Base-by-base conservation (phyloP, 306 rosid genomes). In the Prosopis cineraria region DNA sequence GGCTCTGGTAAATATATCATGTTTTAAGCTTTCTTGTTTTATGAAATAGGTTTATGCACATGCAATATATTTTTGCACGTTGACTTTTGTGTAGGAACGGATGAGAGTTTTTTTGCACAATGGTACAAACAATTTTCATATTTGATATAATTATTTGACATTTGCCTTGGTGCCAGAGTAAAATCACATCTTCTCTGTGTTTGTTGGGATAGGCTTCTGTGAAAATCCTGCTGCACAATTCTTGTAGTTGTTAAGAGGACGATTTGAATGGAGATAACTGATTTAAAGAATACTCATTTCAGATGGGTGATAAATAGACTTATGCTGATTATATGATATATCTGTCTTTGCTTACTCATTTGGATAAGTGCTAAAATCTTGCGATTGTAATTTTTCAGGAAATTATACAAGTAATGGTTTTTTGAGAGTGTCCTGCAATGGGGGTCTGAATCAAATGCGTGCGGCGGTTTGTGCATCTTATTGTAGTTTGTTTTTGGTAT, bases 401-500 rank as follows among this genome's bases (percentile, higher is more conserved):
- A 93, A 93, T 83, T 96, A 96, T 89, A 88, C 87, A 64, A 96
- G 99, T 80, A 93, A 96, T 87, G 99, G 99, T 60, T 90, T 93
- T 90, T 98, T 96, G 58, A 90, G 94, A 79, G 97, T 93, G 69
- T 91, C 99, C 68, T 96, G 99, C 89, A 96, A 96, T 75, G 99
- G 99, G 50, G 99, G 99, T 68, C 87, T 96, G 89, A 96, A 96
- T 87, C 99, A 96, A 88, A 96, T 96, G 99, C 99, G 99, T 62
- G 96, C 98, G 37, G 99, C 99, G 88, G 99, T 96, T 80, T 69
- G 99, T 88, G 74, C 83, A 63, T 25, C 68, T 58, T 79, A 14
- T 66, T 36, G 20, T 3, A 53, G 53, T 72, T 73, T 37, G 29
- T 40, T 75, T 20, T 58, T 76, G 65, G 36, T 39, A 44, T 55